Base-by-base conservation (phyloP, 2,329 filamentous ascomycete species). In the Fusarium pininemorale region DNA sequence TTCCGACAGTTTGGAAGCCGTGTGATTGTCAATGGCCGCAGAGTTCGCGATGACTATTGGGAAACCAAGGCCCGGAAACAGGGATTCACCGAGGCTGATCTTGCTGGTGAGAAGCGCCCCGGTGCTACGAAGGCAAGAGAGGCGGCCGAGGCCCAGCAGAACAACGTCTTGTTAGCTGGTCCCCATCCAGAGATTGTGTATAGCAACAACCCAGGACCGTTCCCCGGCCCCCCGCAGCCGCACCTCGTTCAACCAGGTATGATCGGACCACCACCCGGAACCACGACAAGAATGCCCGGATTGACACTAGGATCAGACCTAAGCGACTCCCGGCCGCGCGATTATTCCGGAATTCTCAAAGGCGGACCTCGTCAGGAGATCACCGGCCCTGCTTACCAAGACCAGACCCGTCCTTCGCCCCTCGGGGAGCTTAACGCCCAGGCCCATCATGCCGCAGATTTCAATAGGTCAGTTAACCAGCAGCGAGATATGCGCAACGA, bases 31-130 rank as follows among this genome's bases (percentile, higher is more conserved):
- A 94, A 95, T 79, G 96, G 96, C 39, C 90, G 96, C 72, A 89
- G 96, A 66, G 96, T 99, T 47, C 92, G 96, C 56, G 96, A 99
- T 83, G 96, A 99, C 81, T 99, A 99, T 83, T 99, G 96, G 96
- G 96, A 98, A 83, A 94, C 92, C 80, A 98, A 98, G 84, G 96
- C 96, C 13, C 90, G 93, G 54, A 99, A 98, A 84, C 96, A 99
- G 83, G 96, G 96, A 16, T 99, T 99, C 81, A 99, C 96, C 3
- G 96, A 99, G 82, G 95, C 97, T 72, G 96, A 99, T 82, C 88
- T 95, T 57, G 96, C 96, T 8, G 96, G 96, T 45, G 96, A 99
- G 84, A 98, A 99, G 86, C 89, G 96, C 73, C 96, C 96, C 11
- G 96, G 96, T 61, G 95, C 94, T 44, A 91, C 94, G 66, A 98